Conservation (phyloP, 2,329 filamentous ascomycete genomes). For the Aquanectria penicillioides region DNA sequence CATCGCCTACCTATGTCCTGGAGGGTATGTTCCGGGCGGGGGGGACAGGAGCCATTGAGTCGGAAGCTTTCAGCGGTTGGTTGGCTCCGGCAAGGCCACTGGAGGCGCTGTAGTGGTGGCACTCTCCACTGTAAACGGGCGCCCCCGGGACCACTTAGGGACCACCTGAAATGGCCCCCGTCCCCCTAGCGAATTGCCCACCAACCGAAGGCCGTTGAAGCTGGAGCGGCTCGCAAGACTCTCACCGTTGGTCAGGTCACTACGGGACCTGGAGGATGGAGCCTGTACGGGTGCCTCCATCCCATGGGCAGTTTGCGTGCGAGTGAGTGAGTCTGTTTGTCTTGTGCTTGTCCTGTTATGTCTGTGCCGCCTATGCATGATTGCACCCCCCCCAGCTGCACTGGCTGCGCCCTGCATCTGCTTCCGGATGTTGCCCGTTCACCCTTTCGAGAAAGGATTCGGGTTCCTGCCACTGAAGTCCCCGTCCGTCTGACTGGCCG, state of each 20-base stretch:
- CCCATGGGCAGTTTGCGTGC: not conserved
- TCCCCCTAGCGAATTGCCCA: conserved; percentile 9
- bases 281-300: too few species aligned
- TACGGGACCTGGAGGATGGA: too few species aligned
- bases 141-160: conserved; percentile 13
- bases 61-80: conserved; percentile 13
- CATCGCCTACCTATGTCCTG: conserved; percentile 6
- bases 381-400: too few species aligned
- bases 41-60: conserved; percentile 7
- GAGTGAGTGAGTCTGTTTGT: not conserved
- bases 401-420: not conserved
- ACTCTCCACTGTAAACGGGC: conserved; percentile 13
- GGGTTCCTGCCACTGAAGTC: not conserved
- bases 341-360: conserved; percentile 4
- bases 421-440: conserved; percentile 17
- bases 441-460: not conserved
- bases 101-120: conserved; percentile 11
- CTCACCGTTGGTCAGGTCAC: too few species aligned
- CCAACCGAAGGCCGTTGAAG: conserved; percentile 12
- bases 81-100: conserved; percentile 8
- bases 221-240: conserved; percentile 3
- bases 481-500: conserved; percentile 14
- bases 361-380: conserved; percentile 11
- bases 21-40: conserved; percentile 2
- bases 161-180: conserved; percentile 1